Percentiles rank a stretch among this genome's conserved stretches.
Conservation (phyloP, 1,139 yeast genomes). For the Starmera stellimalicola region DNA sequence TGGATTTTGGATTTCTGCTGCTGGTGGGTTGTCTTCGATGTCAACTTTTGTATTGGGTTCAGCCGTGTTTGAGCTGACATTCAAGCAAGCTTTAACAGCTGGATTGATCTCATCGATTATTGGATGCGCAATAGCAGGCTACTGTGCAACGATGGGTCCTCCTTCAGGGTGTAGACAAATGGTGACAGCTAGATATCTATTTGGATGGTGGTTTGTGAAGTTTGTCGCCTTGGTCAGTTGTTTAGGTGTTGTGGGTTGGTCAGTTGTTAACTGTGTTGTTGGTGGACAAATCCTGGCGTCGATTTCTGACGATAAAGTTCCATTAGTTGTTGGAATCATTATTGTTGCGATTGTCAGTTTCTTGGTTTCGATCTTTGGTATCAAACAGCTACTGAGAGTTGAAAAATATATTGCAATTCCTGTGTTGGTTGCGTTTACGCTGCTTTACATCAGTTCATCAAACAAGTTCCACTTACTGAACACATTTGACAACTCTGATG, state of each 20-base stretch:
- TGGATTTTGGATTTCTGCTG: slow-evolving; percentile 77
- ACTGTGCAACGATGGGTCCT: slow-evolving; percentile 80
- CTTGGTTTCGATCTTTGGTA: slow-evolving; percentile 66
- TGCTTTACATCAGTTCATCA: slow-evolving; percentile 62
- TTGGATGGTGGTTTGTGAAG: slow-evolving; percentile 80
- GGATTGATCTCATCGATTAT: slow-evolving; percentile 54
- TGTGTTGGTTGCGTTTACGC: slow-evolving; percentile 55
- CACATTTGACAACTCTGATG: slow-evolving; percentile 22
- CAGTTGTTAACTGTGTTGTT: slow-evolving; percentile 72
- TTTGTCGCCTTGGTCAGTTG: slow-evolving; percentile 60
- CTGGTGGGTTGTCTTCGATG: slow-evolving; percentile 81
- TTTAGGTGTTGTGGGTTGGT: slow-evolving; percentile 79
- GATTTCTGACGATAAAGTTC: slow-evolving; percentile 52
- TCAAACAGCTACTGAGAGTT: slow-evolving; percentile 55
- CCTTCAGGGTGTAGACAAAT: slow-evolving; percentile 80
- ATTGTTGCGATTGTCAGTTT: slow-evolving; percentile 59
- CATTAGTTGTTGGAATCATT: slow-evolving; percentile 64
- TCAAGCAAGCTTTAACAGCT: slow-evolving; percentile 47
- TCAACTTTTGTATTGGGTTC: slow-evolving; percentile 75
- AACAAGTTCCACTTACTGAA: slow-evolving; percentile 31
- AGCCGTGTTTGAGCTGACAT: slow-evolving; percentile 54
- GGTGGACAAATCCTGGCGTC: slow-evolving; percentile 76
- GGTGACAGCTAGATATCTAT: slow-evolving; percentile 70
- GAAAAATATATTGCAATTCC: slow-evolving; percentile 67
- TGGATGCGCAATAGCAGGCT: slow-evolving; percentile 73